These are phyloP conservation scores for Spatholobus suberectus DNA, from an alignment of 306 rosid genomes.

Conservation along the genomic window DNA sequence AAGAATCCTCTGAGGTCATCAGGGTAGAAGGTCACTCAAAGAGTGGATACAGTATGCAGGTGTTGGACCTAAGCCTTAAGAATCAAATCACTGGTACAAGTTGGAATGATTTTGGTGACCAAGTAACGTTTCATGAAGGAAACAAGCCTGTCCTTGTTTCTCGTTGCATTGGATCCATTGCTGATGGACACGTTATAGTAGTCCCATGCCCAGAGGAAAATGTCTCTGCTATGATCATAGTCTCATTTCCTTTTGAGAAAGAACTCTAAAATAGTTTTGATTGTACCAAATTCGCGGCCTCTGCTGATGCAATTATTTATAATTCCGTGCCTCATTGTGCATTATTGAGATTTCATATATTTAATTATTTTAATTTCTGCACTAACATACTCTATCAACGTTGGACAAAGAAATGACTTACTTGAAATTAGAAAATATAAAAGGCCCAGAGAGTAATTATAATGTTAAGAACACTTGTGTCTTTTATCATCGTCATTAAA, in stretches of 20 bases:
- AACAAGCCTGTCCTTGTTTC: slow-evolving; percentile 48
- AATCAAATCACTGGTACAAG: neutral
- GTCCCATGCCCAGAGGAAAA: slow-evolving; percentile 23
- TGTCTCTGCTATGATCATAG: slow-evolving; percentile 25
- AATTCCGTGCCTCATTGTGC: neutral
- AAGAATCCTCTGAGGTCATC: slow-evolving; percentile 28
- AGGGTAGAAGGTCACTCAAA: slow-evolving; percentile 22
- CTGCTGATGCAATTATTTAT: neutral
- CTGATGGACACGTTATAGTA: slow-evolving; percentile 45
- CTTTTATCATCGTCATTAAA: neutral
- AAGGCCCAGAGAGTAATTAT: neutral
- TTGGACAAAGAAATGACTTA: neutral
- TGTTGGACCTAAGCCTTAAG: neutral
- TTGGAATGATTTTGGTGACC: slow-evolving; percentile 54
- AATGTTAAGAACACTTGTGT: neutral
- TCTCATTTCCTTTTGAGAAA: slow-evolving; percentile 5
- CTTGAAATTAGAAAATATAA: neutral
- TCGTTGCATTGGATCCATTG: slow-evolving; percentile 49
- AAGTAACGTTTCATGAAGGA: slow-evolving; percentile 45
- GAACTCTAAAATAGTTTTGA: neutral
- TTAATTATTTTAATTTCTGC: too few relatives aligned
- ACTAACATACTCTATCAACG: neutral
- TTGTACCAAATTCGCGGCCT: neutral
- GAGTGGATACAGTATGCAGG: neutral
- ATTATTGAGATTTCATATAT: too few relatives aligned